phyloP scores from a whole-genome alignment of 2,329 filamentous ascomycete genomes.

The Calonectria pseudoreteaudii region DNA sequence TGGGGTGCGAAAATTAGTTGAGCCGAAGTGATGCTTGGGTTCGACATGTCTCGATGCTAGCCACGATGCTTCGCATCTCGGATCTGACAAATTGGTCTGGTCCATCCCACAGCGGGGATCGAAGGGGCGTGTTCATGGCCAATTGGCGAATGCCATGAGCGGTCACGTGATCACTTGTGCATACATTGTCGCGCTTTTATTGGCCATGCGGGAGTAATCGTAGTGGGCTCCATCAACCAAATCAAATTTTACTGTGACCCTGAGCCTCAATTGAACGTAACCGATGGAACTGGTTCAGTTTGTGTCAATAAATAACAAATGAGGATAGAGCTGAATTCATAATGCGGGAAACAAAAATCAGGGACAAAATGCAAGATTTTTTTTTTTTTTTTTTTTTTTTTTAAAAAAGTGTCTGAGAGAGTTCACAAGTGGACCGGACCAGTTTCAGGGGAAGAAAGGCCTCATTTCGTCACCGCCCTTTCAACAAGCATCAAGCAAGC shows the following conservation, averaged over 20 bases:
- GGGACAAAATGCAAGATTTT: no score
- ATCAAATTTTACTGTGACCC: neutral
- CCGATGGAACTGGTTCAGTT: no score
- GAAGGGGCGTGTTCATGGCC: neutral
- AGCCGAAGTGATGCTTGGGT: neutral
- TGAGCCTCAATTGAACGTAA: neutral
- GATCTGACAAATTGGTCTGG: neutral
- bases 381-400: no score
- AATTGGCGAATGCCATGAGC: neutral
- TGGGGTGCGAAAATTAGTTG: neutral
- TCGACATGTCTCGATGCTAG: neutral
- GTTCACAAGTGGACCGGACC: neutral
- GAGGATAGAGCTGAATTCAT: neutral
- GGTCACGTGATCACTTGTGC: no score
- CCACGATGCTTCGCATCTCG: neutral
- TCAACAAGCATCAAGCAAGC: neutral
- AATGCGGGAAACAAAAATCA: neutral
- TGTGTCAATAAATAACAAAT: neutral
- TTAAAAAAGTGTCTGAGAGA: no score
- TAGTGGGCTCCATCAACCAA: neutral
- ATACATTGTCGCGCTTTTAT: neutral
- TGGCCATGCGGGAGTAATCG: neutral
- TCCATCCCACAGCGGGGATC: neutral
- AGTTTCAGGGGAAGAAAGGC: neutral
- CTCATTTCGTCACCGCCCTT: neutral